Conservation (phyloP, 2,329 filamentous ascomycete genomes). For the Balansia obtecta region DNA sequence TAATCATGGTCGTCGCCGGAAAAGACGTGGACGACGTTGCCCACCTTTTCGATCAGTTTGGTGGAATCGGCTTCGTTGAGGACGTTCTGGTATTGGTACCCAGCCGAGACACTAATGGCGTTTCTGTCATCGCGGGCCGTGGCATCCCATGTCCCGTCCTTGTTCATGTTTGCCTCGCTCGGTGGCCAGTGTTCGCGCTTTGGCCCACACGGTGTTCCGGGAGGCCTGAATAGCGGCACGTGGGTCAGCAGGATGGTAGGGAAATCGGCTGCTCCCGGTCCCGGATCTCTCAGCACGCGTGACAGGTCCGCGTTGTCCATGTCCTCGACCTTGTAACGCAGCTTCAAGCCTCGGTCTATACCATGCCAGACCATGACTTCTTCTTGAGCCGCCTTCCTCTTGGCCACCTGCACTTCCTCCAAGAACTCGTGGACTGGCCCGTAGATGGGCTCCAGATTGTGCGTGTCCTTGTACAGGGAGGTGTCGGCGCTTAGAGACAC, state of each 20-base stretch:
- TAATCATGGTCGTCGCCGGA: conserved; percentile 98
- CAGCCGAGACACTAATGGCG: conserved; percentile 61
- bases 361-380: conserved; percentile 56
- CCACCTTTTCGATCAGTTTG: conserved; percentile 63
- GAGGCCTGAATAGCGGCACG: conserved; percentile 73
- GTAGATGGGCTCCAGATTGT: conserved; percentile 54
- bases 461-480: conserved; percentile 35
- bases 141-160: conserved; percentile 29
- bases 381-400: conserved; percentile 54
- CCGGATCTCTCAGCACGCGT: conserved; percentile 23
- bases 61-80: conserved; percentile 65
- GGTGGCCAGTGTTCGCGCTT: conserved; percentile 75
- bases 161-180: conserved; percentile 37
- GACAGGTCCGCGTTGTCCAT: conserved; percentile 30
- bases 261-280: conserved; percentile 44
- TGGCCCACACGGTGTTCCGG: conserved; percentile 79
- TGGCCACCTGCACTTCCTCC: conserved; percentile 48
- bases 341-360: conserved; percentile 39
- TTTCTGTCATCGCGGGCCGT: conserved; percentile 41
- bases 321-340: conserved; percentile 48
- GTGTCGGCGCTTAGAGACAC: conserved; percentile 70
- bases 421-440: conserved; percentile 67
- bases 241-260: conserved; percentile 86
- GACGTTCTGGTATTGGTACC: conserved; percentile 97
- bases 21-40: conserved; percentile 76